Base-by-base conservation (phyloP, 176 grass and related monocot species). In the Phragmites australis region DNA sequence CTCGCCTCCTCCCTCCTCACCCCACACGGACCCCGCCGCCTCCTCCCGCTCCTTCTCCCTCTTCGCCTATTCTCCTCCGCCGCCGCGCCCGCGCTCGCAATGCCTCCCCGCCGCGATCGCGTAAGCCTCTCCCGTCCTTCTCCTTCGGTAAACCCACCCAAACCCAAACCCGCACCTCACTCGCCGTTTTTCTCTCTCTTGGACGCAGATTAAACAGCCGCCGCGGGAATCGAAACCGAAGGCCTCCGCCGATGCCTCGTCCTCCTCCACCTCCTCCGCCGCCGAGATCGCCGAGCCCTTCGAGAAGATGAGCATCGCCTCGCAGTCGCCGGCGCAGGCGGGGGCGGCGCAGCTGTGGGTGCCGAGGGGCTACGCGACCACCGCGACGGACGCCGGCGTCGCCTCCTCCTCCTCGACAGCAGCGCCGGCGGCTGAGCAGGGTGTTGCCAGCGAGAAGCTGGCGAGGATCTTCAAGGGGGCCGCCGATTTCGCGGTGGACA, bases 401-500 rank as follows among this genome's bases (percentile, higher is more conserved):
- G 65, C 56, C 26, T 6, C 74, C 9, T 16, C 60, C 12, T 37
- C 84, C 34, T 60, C 87, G 9, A 44, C 63, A 3, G 48, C 42
- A 19, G 17, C 26, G 15, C 79, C 39, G 55, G 48, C 31, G 23
- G 57, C 39, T 31, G 80, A 76, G 71, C 74, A 85, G 52, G 44
- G 32, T n/a, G 48, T 16, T 4, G 74, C 5, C 25, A 5, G 4
- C 1, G 70, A 41, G 9, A 75, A 48, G 61, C 83, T 92, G 51
- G 79, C 85, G 6, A 86, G 70, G 59, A 16, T 94, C 63, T 72
- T 94, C 85, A 97, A 92, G 70, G 83, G 83, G 14, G 58, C 88
- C 9, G 65, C 85, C 13, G 47, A 83, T n/a, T 98, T 94, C 48
- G 52, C 83, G 43, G 92, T 92, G 65, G 90, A 91, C 69, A 70